These are phyloP conservation scores for Blastobotrys proliferans DNA, from an alignment of 1,139 yeast species.

Conservation along the genomic window DNA sequence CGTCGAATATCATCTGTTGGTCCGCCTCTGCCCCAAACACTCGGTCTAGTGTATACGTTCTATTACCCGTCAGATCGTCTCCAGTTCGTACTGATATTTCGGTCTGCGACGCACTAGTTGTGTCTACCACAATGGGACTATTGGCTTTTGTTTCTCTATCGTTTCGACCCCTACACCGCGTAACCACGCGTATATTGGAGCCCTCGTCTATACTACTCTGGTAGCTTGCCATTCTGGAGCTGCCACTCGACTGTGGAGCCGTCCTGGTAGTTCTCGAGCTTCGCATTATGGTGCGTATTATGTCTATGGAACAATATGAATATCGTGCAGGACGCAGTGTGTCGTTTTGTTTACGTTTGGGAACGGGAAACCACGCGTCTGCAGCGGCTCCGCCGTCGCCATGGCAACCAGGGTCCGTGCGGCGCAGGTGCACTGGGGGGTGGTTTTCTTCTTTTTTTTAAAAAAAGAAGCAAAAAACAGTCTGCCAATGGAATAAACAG, in stretches of 20 bases:
- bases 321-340: neutral
- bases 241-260: neutral
- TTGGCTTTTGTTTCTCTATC: constrained; percentile 65
- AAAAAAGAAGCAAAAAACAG: too few species aligned
- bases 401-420: too few species aligned
- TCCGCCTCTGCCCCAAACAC: constrained; percentile 74
- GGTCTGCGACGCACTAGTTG: constrained; percentile 20
- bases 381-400: too few species aligned
- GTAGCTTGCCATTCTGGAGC: neutral
- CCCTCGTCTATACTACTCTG: constrained; percentile 17
- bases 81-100: constrained; percentile 24
- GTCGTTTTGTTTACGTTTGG: neutral
- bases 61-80: constrained; percentile 26
- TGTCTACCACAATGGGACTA: constrained; percentile 62
- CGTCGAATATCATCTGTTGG: constrained; percentile 55
- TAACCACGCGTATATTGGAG: constrained; percentile 72
- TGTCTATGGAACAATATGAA: neutral
- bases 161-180: constrained; percentile 82
- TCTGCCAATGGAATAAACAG: too few species aligned
- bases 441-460: too few species aligned
- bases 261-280: neutral
- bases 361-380: too few species aligned
- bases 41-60: constrained; percentile 61
- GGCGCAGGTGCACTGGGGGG: too few species aligned
- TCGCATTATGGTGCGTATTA: neutral